phyloP scores from a whole-genome alignment of 2,329 filamentous ascomycete genomes.

The Neospermospora avenae region DNA sequence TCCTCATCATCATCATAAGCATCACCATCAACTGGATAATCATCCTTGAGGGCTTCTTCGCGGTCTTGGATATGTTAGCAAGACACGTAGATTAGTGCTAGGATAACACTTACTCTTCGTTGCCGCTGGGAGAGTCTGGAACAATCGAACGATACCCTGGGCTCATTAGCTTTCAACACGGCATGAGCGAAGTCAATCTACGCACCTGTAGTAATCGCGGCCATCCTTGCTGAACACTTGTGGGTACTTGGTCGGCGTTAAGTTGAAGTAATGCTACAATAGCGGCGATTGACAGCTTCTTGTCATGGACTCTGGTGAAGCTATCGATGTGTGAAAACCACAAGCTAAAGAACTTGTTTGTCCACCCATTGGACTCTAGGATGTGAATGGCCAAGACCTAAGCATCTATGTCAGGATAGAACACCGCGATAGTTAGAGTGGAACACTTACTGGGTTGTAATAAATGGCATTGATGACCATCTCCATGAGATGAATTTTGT shows the following conservation, averaged over 20 bases:
- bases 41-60: slow-evolving; percentile 87
- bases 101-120: slow-evolving; percentile 65
- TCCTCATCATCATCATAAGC: slow-evolving; percentile 68
- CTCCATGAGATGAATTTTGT: slow-evolving; percentile 95
- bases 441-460: slow-evolving; percentile 69
- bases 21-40: slow-evolving; percentile 66
- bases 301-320: slow-evolving; percentile 94
- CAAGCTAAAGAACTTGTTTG: slow-evolving; percentile 96
- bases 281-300: slow-evolving; percentile 94
- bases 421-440: background rate
- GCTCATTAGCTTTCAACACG: background rate
- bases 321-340: slow-evolving; percentile 97
- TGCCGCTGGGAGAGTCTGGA: slow-evolving; percentile 85
- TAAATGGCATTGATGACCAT: slow-evolving; percentile 98
- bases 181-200: background rate
- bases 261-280: slow-evolving; percentile 83
- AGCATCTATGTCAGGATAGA: background rate
- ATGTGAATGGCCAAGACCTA: slow-evolving; percentile 71
- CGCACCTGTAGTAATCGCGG: slow-evolving; percentile 70
- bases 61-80: slow-evolving; percentile 57
- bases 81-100: background rate
- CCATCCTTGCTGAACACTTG: slow-evolving; percentile 95
- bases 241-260: slow-evolving; percentile 75
- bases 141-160: slow-evolving; percentile 78
- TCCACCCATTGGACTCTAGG: slow-evolving; percentile 90